Conservation (phyloP, 495 filamentous ascomycete genomes). For the Pyronema omphalodes region DNA sequence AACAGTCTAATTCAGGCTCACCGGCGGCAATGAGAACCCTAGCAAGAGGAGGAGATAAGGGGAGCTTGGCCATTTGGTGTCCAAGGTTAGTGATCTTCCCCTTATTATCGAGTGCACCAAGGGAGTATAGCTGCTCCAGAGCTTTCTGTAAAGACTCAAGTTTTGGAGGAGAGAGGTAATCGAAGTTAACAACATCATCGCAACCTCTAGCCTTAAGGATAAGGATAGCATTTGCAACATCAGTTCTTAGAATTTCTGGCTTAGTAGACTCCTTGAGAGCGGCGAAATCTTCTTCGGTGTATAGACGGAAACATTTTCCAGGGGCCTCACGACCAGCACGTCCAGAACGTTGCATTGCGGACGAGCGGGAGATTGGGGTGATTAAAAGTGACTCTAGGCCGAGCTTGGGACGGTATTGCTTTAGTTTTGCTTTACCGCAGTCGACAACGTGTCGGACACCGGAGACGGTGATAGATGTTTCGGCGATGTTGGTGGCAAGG, state of each 20-base stretch:
- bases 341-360: conserved; percentile 78
- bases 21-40: conserved; percentile 69
- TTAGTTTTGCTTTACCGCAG: conserved; percentile 83
- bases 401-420: conserved; percentile 68
- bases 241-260: conserved; percentile 81
- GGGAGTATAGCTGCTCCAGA: conserved; percentile 54
- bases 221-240: conserved; percentile 67
- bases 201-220: conserved; percentile 89
- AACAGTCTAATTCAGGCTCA: conserved; percentile 44
- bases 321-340: conserved; percentile 84
- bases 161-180: conserved; percentile 66
- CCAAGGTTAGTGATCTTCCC: conserved; percentile 61
- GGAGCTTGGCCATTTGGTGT: conserved; percentile 58
- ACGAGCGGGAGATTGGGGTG: conserved; percentile 81
- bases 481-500: conserved; percentile 89
- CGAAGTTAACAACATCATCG: conserved; percentile 63
- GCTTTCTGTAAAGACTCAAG: conserved; percentile 67
- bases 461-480: conserved; percentile 90
- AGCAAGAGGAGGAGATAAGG: conserved; percentile 63
- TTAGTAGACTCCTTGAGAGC: conserved; percentile 50
- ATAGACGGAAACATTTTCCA: conserved; percentile 78
- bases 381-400: conserved; percentile 81
- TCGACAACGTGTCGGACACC: conserved; percentile 86
- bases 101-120: conserved; percentile 54
- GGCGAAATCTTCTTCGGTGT: conserved; percentile 63